A percentile compares a stretch with the other conserved stretches of the same genome.
These are phyloP conservation scores for Oryza meridionalis DNA, from an alignment of 176 grass and related monocot genomes.

Conservation along the genomic window DNA sequence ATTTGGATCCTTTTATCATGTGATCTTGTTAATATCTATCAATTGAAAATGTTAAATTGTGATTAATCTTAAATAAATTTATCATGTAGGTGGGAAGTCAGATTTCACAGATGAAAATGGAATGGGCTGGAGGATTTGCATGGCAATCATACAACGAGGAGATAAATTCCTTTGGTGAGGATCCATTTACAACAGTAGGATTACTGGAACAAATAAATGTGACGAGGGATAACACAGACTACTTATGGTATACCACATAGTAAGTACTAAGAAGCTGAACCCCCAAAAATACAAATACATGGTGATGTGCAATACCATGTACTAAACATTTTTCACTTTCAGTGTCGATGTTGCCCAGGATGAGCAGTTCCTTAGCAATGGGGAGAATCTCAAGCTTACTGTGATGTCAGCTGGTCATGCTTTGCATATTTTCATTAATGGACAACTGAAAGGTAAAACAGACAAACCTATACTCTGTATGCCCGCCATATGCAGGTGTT, in stretches of 20 bases:
- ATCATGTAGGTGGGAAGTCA: constrained; percentile 77
- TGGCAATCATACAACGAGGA: constrained; percentile 90
- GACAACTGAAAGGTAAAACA: constrained; percentile 67
- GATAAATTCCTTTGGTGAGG: constrained; percentile 65
- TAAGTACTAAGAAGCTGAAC: constrained; percentile 49
- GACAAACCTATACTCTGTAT: background rate
- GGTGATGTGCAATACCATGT: constrained; percentile 7
- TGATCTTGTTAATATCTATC: background rate
- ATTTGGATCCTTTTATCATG: constrained; percentile 2
- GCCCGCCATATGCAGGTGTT: background rate
- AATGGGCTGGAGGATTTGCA: constrained; percentile 72
- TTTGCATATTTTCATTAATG: constrained; percentile 85
- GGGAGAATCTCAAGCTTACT: constrained; percentile 60
- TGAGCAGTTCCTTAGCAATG: constrained; percentile 73
- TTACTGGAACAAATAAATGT: constrained; percentile 95
- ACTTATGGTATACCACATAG: constrained; percentile 96
- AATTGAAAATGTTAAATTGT: background rate
- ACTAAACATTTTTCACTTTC: constrained; percentile 42
- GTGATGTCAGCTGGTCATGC: constrained; percentile 98
- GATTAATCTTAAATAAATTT: constrained; percentile 1
- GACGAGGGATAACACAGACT: constrained; percentile 94
- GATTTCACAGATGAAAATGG: constrained; percentile 87
- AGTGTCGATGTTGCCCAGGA: constrained; percentile 69
- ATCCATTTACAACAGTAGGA: constrained; percentile 68
- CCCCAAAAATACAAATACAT: constrained; percentile 5